Evolutionary conservation across 345 rosid genomes (phyloP).

Genomic region (Brassica napus): DNA sequence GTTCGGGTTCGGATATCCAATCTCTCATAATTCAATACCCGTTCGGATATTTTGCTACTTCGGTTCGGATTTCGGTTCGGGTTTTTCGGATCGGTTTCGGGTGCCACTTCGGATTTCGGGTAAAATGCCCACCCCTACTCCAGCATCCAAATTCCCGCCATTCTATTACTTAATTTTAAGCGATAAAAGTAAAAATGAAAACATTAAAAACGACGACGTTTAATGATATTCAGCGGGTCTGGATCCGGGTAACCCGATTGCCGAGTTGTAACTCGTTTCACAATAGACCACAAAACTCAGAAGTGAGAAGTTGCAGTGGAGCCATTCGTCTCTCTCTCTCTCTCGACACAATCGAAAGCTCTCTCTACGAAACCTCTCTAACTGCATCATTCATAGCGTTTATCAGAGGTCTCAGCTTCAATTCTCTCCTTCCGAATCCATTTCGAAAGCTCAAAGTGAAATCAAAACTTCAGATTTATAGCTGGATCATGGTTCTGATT

Average conservation of each 20-base stretch:
- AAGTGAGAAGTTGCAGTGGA: slow-evolving; percentile 16
- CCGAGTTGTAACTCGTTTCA: slow-evolving; percentile 27
- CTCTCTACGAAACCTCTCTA: slow-evolving; percentile 29
- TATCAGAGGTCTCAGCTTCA: slow-evolving; percentile 29
- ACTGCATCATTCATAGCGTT: slow-evolving; percentile 37
- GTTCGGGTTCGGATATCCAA: too few species aligned
- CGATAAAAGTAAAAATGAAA: neutral
- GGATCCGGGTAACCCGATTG: slow-evolving; percentile 29
- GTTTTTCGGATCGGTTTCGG: too few species aligned
- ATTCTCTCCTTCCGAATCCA: slow-evolving; percentile 2
- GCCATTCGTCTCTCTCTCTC: slow-evolving; percentile 12
- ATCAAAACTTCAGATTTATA: slow-evolving; percentile 12
- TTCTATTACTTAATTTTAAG: neutral
- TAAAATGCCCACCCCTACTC: too few species aligned
- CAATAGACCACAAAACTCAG: slow-evolving; percentile 27
- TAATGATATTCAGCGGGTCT: neutral
- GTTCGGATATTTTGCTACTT: too few species aligned
- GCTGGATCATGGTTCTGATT: neutral
- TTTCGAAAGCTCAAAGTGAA: neutral
- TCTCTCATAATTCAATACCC: too few species aligned
- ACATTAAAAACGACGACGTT: neutral
- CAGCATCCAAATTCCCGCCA: slow-evolving; percentile 40
- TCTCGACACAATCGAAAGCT: slow-evolving; percentile 35
- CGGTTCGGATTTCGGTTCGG: too few species aligned
- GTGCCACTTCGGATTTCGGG: too few species aligned